Conservation (phyloP, 495 filamentous ascomycete species). For the Podospora sp. region DNA sequence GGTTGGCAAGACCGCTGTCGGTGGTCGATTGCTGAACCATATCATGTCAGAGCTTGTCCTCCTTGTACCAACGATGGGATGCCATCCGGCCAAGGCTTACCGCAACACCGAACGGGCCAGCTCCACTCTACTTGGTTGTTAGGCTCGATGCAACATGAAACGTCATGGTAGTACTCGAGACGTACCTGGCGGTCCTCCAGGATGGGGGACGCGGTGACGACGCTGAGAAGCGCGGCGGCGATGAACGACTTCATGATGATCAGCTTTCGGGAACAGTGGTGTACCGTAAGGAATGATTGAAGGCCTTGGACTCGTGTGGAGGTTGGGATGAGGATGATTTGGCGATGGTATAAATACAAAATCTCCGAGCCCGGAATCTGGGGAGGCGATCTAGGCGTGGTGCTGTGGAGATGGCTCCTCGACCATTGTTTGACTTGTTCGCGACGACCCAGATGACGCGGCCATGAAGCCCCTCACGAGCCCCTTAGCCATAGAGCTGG, state of each 20-base stretch:
- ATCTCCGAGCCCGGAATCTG: neutral
- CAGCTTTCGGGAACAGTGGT: neutral
- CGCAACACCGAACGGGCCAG: constrained; percentile 1
- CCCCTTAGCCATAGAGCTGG: neutral
- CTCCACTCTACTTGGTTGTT: neutral
- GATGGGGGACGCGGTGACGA: constrained; percentile 11
- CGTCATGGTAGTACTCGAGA: neutral
- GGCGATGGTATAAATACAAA: neutral
- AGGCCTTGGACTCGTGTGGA: too few relatives aligned
- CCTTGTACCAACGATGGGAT: neutral
- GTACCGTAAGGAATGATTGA: neutral
- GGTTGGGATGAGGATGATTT: neutral
- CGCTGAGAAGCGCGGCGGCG: constrained; percentile 5
- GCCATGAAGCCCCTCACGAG: constrained; percentile 2
- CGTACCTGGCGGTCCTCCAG: constrained; percentile 12
- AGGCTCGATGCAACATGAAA: neutral
- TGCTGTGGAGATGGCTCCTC: neutral
- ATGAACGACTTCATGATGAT: constrained; percentile 16
- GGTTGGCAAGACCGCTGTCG: constrained; percentile 26
- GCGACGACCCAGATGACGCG: constrained; percentile 6
- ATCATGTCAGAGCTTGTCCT: neutral
- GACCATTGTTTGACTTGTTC: too few relatives aligned
- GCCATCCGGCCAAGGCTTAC: neutral
- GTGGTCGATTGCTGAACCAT: constrained; percentile 21
- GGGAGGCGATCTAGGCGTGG: neutral